Base-by-base conservation (phyloP, 192 early-diverging fungal genomes). In the Mortierella alpina region DNA sequence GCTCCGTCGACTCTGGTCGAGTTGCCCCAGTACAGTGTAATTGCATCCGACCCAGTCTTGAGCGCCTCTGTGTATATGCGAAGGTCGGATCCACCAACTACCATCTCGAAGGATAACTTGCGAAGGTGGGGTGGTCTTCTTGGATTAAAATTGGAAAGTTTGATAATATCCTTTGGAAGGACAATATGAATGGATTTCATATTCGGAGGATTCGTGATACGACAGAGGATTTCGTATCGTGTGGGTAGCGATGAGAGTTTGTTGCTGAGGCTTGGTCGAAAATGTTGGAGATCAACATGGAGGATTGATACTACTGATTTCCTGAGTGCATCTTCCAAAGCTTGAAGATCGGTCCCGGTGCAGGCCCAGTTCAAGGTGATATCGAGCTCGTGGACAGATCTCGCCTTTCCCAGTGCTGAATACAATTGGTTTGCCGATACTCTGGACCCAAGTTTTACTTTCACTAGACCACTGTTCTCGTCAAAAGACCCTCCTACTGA, bases 241-340 rank as follows among this genome's bases (percentile, higher is more conserved):
- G 56, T 39, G 39, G 44, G 20, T 59, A 22, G 15, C 31, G 48
- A 23, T 46, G 41, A 31, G 0, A 68, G 23, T 45, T 58, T 57
- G 45, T 20, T 59, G 54, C 9, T 22, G 8, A 45, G 14, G 23
- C 44, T 68, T n/a, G 45, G 46, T 68, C 55, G 66, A 40, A 68
- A 58, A 20, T 39, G 55, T 23, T 4, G 12, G 14, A 68, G 42
- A 48, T 68, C 66, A 49, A 68, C 54, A 48, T 41, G 66, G 58
- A 68, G 66, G 47, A 58, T 49, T 41, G 66, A 68, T 58, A 68
- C 55, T 47, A n/a, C 47, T 46, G 66, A 59, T 22, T 0, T 39
- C 46, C 23, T 68, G 66, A 68, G 66, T 68, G 55, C 66, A 22
- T 58, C 5, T 31, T 58, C 46, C 17, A 68, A 58, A 15, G 42